Conservation (phyloP, 257 asterid genomes). For the Coffea canephora region DNA sequence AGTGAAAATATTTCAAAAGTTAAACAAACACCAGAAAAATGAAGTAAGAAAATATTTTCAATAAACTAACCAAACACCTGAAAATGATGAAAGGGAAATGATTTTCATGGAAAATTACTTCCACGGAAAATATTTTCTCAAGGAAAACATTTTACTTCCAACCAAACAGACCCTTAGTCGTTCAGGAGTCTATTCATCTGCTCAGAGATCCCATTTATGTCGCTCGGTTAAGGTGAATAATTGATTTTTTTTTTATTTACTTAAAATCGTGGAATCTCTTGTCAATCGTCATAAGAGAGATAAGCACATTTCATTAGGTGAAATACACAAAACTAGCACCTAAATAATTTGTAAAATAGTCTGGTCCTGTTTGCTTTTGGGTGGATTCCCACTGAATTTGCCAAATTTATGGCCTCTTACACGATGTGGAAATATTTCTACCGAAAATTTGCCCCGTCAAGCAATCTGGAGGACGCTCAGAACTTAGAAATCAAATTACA, state of each 20-base stretch:
- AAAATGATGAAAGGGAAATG: no score
- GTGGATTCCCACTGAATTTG: not conserved
- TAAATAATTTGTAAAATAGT: not conserved
- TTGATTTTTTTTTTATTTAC: not conserved
- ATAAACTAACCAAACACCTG: no score
- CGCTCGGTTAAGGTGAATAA: not conserved
- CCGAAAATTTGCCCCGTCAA: not conserved
- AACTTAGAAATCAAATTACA: constrained; percentile 21
- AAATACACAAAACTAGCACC: not conserved
- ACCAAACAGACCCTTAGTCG: no score
- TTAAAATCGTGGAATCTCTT: not conserved
- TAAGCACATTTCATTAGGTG: not conserved
- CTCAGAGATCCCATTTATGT: not conserved
- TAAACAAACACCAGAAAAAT: no score
- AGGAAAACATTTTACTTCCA: no score
- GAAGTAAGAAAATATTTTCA: no score
- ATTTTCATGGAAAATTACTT: no score
- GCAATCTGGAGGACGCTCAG: not conserved
- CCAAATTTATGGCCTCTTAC: not conserved
- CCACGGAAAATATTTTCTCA: no score
- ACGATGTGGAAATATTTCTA: not conserved
- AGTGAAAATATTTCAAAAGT: no score
- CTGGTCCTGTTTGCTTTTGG: not conserved
- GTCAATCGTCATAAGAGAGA: not conserved
- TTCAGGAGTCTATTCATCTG: not conserved